Conservation (phyloP, 78 protist species). For the Pelomyxa schiedti region DNA sequence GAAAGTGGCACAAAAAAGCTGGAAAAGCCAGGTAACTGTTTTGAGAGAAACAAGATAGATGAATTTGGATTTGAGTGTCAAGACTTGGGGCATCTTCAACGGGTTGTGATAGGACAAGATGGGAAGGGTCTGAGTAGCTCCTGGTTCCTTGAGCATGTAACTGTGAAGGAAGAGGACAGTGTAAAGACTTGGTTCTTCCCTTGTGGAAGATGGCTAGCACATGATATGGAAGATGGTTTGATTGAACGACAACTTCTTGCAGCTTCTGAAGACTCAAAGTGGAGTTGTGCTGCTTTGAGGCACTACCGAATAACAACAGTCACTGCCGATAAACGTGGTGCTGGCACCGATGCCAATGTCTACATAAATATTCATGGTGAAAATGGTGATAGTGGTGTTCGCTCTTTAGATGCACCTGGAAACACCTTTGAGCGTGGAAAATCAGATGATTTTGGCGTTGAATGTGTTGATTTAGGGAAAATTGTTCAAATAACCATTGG, state of each 20-base stretch:
- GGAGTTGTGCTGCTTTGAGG: neutral
- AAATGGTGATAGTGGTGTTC: neutral
- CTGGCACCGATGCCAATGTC: too few relatives aligned
- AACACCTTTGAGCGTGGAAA: neutral
- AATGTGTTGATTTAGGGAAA: neutral
- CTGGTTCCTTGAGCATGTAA: slow-evolving; percentile 10
- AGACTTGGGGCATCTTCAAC: neutral
- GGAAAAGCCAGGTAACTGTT: neutral
- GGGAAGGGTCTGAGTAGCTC: neutral
- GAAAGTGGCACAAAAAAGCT: neutral
- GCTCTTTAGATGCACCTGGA: neutral
- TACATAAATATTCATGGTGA: neutral
- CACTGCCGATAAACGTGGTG: too few relatives aligned
- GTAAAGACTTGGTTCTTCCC: neutral
- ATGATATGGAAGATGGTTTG: neutral
- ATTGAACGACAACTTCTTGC: neutral
- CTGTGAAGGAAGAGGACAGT: neutral
- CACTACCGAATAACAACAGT: neutral
- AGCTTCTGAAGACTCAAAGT: neutral
- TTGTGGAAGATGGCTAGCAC: neutral
- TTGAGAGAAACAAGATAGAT: neutral
- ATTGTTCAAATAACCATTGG: neutral
- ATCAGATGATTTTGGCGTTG: neutral
- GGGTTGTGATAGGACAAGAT: slow-evolving; percentile 1
- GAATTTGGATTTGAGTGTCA: neutral